phyloP scores from a whole-genome alignment of 805 yeast species.

The Saccharomyces paradoxus region DNA sequence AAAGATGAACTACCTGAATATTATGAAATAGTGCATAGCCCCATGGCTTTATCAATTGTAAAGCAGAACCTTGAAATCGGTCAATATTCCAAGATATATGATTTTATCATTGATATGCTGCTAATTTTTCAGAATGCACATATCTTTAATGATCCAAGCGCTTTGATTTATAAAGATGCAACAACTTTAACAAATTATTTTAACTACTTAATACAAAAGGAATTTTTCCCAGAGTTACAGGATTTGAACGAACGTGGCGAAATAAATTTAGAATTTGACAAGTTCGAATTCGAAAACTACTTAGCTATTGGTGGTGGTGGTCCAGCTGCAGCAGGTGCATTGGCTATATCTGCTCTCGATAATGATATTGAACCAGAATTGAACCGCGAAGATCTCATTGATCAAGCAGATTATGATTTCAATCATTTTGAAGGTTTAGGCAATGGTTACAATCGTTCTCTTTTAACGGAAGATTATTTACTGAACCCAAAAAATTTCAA shows the following conservation, averaged over 20 bases:
- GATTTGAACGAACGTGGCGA: conserved; percentile 29
- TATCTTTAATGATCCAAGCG: conserved; percentile 63
- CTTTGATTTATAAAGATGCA: conserved; percentile 69
- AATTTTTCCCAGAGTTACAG: conserved; percentile 23
- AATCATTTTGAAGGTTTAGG: conserved; percentile 29
- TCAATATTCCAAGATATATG: conserved; percentile 46
- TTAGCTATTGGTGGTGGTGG: conserved; percentile 20
- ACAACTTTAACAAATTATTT: conserved; percentile 47
- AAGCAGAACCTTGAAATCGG: conserved; percentile 43
- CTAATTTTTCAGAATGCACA: conserved; percentile 74
- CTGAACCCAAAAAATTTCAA: conserved; percentile 15
- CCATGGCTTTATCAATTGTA: conserved; percentile 64
- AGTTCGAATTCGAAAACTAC: conserved; percentile 24
- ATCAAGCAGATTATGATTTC: conserved; percentile 21
- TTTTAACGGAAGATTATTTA: conserved; percentile 25
- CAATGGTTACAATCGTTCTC: conserved; percentile 26
- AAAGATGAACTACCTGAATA: conserved; percentile 72
- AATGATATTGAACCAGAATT: background rate
- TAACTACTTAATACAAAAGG: conserved; percentile 25
- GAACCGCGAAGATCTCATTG: background rate
- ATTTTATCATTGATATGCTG: conserved; percentile 49
- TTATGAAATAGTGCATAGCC: conserved; percentile 59
- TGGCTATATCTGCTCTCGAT: background rate
- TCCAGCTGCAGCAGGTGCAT: conserved; percentile 11
- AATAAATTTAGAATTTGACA: conserved; percentile 24